These are phyloP conservation scores for Spiraea crenata DNA, from an alignment of 331 rosid species.

Conservation along the genomic window DNA sequence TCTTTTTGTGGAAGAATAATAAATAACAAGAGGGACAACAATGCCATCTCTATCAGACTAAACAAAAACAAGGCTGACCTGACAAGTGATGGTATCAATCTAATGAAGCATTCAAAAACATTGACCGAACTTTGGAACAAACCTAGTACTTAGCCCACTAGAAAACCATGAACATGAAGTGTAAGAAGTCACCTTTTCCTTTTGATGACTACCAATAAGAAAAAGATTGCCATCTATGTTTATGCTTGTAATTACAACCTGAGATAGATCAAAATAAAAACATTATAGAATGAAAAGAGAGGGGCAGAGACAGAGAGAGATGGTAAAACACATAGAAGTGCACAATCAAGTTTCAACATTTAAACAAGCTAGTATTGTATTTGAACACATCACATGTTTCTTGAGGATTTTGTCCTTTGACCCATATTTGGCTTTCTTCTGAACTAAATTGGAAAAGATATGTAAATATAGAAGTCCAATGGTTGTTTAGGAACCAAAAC, in stretches of 20 bases:
- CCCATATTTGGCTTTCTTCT: too few relatives aligned
- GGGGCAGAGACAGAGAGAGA: neutral
- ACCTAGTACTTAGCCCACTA: neutral
- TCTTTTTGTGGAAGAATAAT: neutral
- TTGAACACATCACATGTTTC: neutral
- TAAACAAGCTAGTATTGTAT: neutral
- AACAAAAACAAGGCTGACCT: neutral
- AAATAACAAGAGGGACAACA: neutral
- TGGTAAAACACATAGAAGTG: neutral
- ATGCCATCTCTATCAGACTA: neutral
- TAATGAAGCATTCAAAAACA: neutral
- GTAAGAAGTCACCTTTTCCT: constrained; percentile 55
- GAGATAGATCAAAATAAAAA: constrained; percentile 21
- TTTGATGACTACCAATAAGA: constrained; percentile 52
- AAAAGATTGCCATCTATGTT: constrained; percentile 65
- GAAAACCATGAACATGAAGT: neutral
- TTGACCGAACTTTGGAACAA: neutral
- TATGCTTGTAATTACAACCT: constrained; percentile 91
- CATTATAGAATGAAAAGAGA: neutral
- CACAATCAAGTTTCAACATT: neutral
- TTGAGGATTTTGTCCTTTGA: too few relatives aligned
- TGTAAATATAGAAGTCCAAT: too few relatives aligned
- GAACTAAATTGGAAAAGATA: too few relatives aligned
- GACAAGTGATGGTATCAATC: neutral
- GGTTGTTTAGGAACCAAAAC: too few relatives aligned